Conservation (phyloP, 306 rosid species). For the Begonia loranthoides region DNA sequence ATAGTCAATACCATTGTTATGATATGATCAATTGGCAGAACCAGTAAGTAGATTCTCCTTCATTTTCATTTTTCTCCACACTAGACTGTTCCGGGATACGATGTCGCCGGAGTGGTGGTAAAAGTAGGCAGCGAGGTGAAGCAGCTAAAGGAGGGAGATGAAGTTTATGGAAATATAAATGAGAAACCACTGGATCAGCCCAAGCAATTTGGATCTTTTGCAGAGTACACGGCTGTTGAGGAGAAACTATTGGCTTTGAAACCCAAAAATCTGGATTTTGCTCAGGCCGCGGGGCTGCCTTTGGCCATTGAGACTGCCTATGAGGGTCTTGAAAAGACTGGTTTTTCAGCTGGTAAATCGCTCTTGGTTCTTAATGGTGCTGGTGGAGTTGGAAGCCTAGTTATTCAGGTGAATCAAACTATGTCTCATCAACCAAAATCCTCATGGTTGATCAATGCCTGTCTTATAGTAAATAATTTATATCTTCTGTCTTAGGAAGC, state of each 20-base stretch:
- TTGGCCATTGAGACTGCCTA: slow-evolving; percentile 86
- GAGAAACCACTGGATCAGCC: slow-evolving; percentile 91
- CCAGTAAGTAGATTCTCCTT: too few species aligned
- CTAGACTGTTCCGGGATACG: slow-evolving; percentile 94
- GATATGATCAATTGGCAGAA: too few species aligned
- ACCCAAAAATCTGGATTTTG: slow-evolving; percentile 67
- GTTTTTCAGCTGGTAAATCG: slow-evolving; percentile 77
- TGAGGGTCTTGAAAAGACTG: slow-evolving; percentile 73
- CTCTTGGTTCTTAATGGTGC: slow-evolving; percentile 83
- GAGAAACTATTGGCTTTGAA: slow-evolving; percentile 66
- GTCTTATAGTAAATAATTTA: too few species aligned
- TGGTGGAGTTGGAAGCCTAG: slow-evolving; percentile 93
- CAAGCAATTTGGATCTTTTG: slow-evolving; percentile 75
- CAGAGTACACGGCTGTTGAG: slow-evolving; percentile 89
- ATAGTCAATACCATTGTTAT: too few species aligned
- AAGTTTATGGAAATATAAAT: slow-evolving; percentile 70
- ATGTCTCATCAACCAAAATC: too few species aligned
- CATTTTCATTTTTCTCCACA: neutral
- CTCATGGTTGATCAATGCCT: too few species aligned
- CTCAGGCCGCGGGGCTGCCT: slow-evolving; percentile 74
- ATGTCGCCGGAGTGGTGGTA: slow-evolving; percentile 82
- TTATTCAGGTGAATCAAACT: slow-evolving; percentile 55
- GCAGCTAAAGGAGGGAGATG: slow-evolving; percentile 74
- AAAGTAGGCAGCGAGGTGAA: slow-evolving; percentile 69
- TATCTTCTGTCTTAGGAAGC: too few species aligned